Evolutionary conservation across 2,329 filamentous ascomycete genomes (phyloP).

Genomic region (Colletotrichum filicis): DNA sequence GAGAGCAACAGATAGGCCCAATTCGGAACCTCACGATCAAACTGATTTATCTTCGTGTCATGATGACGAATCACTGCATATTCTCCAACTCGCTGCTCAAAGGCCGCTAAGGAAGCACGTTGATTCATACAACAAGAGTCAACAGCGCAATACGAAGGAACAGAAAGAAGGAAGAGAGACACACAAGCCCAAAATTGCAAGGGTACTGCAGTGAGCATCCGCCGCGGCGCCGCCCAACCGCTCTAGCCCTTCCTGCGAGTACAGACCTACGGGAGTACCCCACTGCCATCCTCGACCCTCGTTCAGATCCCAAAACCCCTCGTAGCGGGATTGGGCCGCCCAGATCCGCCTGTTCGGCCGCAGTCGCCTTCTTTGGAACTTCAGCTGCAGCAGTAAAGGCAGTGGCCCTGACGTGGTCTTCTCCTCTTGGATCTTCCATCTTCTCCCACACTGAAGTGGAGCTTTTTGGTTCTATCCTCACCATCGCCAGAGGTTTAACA

Average conservation of each 20-base stretch:
- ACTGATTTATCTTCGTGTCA: neutral
- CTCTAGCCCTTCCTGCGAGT: neutral
- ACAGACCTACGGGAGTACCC: neutral
- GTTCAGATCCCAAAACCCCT: neutral
- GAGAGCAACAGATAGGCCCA: neutral
- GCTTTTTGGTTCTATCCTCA: neutral
- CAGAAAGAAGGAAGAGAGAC: neutral
- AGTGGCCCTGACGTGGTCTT: neutral
- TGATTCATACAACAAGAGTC: neutral
- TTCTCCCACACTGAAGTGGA: neutral
- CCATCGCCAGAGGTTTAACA: neutral
- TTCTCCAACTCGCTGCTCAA: neutral
- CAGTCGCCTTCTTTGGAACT: neutral
- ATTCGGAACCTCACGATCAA: neutral
- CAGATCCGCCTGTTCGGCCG: neutral
- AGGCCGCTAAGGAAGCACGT: neutral
- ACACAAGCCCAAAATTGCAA: neutral
- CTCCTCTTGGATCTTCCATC: neutral
- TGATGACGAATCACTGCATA: neutral
- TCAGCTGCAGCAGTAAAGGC: slow-evolving; percentile 4
- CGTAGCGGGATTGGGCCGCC: slow-evolving; percentile 1
- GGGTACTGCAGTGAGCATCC: neutral
- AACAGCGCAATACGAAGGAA: neutral
- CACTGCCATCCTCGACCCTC: neutral
- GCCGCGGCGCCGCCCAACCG: neutral